Evolutionary conservation across 164 flowering plant species (phyloP).

Genomic region (Echeveria elegans): DNA sequence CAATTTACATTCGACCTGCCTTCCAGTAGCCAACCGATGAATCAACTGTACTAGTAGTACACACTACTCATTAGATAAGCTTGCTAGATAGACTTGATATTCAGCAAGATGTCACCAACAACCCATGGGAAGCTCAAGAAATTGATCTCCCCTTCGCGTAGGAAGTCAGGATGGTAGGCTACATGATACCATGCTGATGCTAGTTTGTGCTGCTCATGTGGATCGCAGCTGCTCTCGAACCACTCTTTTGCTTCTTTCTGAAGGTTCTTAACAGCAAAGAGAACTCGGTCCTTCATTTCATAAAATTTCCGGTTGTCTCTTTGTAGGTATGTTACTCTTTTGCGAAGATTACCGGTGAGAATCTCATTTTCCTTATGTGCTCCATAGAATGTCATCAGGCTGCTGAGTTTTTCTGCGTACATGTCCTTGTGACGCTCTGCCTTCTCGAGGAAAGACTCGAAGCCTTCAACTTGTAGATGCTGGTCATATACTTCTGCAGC

Average conservation of each 20-base stretch:
- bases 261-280: slow-evolving; percentile 37
- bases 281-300: slow-evolving; percentile 74
- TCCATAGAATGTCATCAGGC: slow-evolving; percentile 56
- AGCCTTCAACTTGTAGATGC: slow-evolving; percentile 64
- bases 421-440: slow-evolving; percentile 47
- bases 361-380: slow-evolving; percentile 69
- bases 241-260: slow-evolving; percentile 63
- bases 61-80: not conserved
- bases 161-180: slow-evolving; percentile 55
- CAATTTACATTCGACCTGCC: not conserved
- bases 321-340: slow-evolving; percentile 34
- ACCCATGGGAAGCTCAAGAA: slow-evolving; percentile 89
- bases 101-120: slow-evolving; percentile 54
- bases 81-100: slow-evolving; percentile 37
- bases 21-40: not conserved
- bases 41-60: not conserved
- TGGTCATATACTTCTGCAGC: slow-evolving; percentile 41
- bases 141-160: slow-evolving; percentile 13
- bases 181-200: slow-evolving; percentile 97
- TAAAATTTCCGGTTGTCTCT: slow-evolving; percentile 52
- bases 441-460: slow-evolving; percentile 40
- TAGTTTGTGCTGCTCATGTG: slow-evolving; percentile 31
- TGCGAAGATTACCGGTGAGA: slow-evolving; percentile 60
- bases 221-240: slow-evolving; percentile 49
- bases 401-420: slow-evolving; percentile 44